A percentile compares a stretch with the other conserved stretches of the same genome.
These are phyloP conservation scores for Sanghuangporus sanghuang DNA, from an alignment of 1,284 basidiomycete genomes.

Conservation along the genomic window DNA sequence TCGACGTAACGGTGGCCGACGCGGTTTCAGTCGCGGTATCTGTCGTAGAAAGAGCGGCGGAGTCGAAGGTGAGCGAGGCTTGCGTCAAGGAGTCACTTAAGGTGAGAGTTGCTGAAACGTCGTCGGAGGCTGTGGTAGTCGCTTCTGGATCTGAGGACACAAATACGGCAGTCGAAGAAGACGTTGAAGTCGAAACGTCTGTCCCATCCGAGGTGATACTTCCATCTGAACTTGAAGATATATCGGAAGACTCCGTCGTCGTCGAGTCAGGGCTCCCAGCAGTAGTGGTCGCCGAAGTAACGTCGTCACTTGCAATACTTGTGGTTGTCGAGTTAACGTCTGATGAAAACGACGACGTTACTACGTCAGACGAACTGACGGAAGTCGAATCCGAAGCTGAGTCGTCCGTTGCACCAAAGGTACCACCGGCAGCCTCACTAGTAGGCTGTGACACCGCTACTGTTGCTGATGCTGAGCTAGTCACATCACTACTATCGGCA, in stretches of 20 bases:
- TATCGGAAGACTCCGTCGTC: background rate
- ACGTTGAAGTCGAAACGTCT: background rate
- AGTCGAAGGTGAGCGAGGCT: background rate
- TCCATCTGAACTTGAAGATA: background rate
- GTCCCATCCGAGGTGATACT: background rate
- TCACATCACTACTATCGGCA: too few relatives aligned
- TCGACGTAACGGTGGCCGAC: background rate
- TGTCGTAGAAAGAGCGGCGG: background rate
- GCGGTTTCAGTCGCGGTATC: background rate
- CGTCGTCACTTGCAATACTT: background rate
- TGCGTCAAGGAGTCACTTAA: background rate
- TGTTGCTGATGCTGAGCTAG: too few relatives aligned
- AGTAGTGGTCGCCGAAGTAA: background rate
- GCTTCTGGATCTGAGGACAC: background rate
- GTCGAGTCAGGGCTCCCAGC: background rate
- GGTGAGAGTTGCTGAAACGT: too few relatives aligned
- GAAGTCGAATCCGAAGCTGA: too few relatives aligned
- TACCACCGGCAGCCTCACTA: too few relatives aligned
- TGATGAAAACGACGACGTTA: too few relatives aligned
- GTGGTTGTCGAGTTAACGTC: background rate
- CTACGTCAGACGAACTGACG: too few relatives aligned
- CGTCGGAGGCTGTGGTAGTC: background rate
- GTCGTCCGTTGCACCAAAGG: too few relatives aligned
- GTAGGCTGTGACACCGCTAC: too few relatives aligned
- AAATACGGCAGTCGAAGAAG: background rate